Evolutionary conservation across 2,329 filamentous ascomycete species (phyloP).

Genomic region (Ophiosphaerella herpotricha): DNA sequence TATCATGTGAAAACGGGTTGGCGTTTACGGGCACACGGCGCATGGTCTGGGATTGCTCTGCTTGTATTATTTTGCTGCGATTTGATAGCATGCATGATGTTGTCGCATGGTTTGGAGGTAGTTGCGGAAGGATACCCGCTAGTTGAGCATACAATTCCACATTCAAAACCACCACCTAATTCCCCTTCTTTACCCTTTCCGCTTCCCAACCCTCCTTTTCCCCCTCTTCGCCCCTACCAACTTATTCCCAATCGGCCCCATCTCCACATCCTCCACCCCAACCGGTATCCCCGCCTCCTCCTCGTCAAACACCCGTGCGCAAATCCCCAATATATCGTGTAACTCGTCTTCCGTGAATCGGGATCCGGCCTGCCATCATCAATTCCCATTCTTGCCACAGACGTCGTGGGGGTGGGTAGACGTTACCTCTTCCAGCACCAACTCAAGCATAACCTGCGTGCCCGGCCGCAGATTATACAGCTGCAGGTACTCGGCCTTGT

Average conservation of each 20-base stretch:
- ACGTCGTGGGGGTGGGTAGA: not conserved
- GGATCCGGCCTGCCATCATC: constrained; percentile 20
- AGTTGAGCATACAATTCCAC: constrained; percentile 22
- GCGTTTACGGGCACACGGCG: constrained; percentile 19
- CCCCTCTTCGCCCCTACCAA: constrained; percentile 33
- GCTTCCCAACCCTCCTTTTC: constrained; percentile 21
- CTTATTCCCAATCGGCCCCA: constrained; percentile 37
- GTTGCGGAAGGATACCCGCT: constrained; percentile 24
- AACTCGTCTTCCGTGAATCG: constrained; percentile 39
- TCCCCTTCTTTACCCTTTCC: not conserved
- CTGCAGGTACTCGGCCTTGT: constrained; percentile 47
- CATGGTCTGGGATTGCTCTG: not conserved
- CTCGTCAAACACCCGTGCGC: constrained; percentile 36
- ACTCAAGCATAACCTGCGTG: constrained; percentile 37
- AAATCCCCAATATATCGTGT: constrained; percentile 32
- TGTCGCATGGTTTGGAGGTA: constrained; percentile 15
- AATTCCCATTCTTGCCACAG: no score
- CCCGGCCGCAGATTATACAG: constrained; percentile 42
- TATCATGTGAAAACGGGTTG: constrained; percentile 21
- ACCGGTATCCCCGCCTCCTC: constrained; percentile 33
- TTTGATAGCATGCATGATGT: constrained; percentile 21
- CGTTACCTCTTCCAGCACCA: constrained; percentile 44
- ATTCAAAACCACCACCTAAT: constrained; percentile 2
- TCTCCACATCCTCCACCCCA: constrained; percentile 31
- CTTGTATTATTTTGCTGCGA: no score